Conservation (phyloP, 306 rosid species). For the Spatholobus suberectus region DNA sequence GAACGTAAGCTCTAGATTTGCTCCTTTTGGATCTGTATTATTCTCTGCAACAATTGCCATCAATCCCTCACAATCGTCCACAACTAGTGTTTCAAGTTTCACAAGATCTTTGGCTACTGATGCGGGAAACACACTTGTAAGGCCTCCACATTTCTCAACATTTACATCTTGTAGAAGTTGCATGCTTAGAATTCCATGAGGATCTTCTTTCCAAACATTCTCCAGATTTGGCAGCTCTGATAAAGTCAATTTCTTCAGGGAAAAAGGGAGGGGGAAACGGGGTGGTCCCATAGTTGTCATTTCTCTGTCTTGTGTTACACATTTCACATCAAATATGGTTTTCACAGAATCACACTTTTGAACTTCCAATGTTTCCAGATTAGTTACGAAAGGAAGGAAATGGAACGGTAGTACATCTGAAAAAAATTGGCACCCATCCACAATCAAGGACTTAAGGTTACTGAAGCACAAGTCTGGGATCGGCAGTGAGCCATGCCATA, state of each 20-base stretch:
- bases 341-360: not conserved
- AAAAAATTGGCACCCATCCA: not conserved
- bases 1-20: not conserved
- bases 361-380: not conserved
- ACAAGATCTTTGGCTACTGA: constrained; percentile 18
- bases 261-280: not conserved
- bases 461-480: constrained; percentile 19
- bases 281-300: not conserved
- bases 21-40: not conserved
- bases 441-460: not conserved
- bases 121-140: constrained; percentile 38
- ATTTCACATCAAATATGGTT: constrained; percentile 26
- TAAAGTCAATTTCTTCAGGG: constrained; percentile 11
- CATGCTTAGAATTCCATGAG: constrained; percentile 10
- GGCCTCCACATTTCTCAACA: constrained; percentile 12
- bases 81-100: constrained; percentile 19
- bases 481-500: constrained; percentile 8
- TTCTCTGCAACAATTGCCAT: not conserved
- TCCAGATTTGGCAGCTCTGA: constrained; percentile 27
- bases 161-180: not conserved
- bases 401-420: constrained; percentile 2
- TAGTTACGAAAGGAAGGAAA: constrained; percentile 11
- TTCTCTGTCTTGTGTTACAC: not conserved
- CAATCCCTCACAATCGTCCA: not conserved
- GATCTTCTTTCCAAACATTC: constrained; percentile 30